Conservation (phyloP, 1,284 basidiomycete genomes). For the Tilletia indica region DNA sequence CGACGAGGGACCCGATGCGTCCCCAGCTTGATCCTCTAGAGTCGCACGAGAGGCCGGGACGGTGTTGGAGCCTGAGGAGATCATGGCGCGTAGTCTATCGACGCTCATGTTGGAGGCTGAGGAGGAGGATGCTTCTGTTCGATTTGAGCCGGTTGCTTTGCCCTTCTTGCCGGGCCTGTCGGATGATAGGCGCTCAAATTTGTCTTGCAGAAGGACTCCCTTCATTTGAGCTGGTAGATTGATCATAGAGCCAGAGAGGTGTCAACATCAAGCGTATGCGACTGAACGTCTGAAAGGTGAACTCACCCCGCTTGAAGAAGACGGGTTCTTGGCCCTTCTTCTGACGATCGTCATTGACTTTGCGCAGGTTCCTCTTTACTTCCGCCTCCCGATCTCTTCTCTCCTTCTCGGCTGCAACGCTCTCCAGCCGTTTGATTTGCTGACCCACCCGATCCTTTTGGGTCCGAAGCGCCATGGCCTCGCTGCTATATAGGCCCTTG, state of each 20-base stretch:
- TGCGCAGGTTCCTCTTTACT: constrained; percentile 7
- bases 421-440: constrained; percentile 6
- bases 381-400: not conserved
- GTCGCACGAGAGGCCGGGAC: not conserved
- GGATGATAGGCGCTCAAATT: constrained; percentile 13
- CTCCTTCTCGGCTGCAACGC: constrained; percentile 11
- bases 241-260: not conserved
- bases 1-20: not conserved
- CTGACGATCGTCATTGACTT: constrained; percentile 12
- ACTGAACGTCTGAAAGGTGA: not conserved
- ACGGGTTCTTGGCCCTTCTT: constrained; percentile 4
- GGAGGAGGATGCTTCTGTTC: not conserved
- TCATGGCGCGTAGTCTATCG: constrained; percentile 4
- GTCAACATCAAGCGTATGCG: too few species aligned
- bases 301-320: constrained; percentile 7
- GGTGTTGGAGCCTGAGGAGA: not conserved
- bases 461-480: constrained; percentile 2
- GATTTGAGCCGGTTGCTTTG: not conserved
- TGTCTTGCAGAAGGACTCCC: constrained; percentile 11
- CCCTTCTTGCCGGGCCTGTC: not conserved
- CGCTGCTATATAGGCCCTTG: not conserved
- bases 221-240: constrained; percentile 8
- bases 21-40: not conserved
- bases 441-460: constrained; percentile 6
- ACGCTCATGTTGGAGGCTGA: constrained; percentile 16